Evolutionary conservation across 805 yeast genomes (phyloP), one percentile per base, ranked within the genome.

Genomic region (Blastobotrys americana): DNA sequence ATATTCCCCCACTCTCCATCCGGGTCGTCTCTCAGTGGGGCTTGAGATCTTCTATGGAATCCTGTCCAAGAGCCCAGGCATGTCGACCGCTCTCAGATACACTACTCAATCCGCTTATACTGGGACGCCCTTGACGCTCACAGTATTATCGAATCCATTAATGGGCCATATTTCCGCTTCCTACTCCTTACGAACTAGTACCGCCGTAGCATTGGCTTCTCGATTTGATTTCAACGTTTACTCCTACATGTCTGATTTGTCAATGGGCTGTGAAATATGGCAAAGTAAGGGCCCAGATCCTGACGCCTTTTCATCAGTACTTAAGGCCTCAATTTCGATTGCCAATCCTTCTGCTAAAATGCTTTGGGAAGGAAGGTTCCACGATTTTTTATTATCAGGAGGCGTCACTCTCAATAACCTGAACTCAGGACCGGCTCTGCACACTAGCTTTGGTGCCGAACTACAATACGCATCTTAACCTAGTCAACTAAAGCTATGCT

Each of bases 41-140:
- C 76, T 83, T 6, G 98, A 93, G 64, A 51, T 87, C 3, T 93
- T 96, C 90, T 84, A 83, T 54, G 95, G 95, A 1, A 77, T 87
- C 0, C 62, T 73, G 37, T 82, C 84, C 38, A 82, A 86, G 74
- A 81, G 90, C 47, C 97, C 97, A 0, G 97, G 97, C 0, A 42
- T 89, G 16, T 85, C 96, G 0, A 77, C 94, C 1, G 90, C 95
- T 0, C 61, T 87, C 39, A 67, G 97, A 37, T 90, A 93, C 60
- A 75, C 90, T 1, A 85, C 96, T 0, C 81, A 85, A 49, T 79
- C 96, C 0, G 79, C 93, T 0, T 77, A 84, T 36, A 84, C 95
- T 0, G 95, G 94, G 3, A 83, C 86, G 50, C 98, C 98, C 0
- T 65, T 89, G 50, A 84, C 96, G 0, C 75, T 93, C 73, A 84